Percentiles rank a stretch among this genome's conserved stretches.
Conservation (phyloP, 176 grass and related monocot genomes). For the Avena atlantica region DNA sequence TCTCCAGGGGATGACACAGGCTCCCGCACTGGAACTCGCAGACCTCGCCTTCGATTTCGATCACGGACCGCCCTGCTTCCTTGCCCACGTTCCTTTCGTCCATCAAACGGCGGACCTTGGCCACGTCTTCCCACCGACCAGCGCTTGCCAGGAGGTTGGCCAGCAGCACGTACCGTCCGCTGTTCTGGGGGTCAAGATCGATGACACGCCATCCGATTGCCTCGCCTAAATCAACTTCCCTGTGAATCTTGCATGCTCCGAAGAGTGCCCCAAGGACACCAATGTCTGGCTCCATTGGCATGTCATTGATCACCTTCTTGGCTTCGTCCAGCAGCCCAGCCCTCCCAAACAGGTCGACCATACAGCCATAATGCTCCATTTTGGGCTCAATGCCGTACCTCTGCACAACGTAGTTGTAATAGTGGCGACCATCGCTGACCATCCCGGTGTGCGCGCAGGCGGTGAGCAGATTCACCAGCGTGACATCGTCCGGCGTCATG, state of each 20-base stretch:
- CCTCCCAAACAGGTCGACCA: constrained; percentile 78
- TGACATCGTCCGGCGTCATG: constrained; percentile 65
- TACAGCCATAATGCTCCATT: constrained; percentile 88
- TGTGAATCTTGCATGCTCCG: constrained; percentile 77
- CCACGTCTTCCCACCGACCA: constrained; percentile 68
- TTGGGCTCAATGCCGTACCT: constrained; percentile 59
- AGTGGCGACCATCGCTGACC: constrained; percentile 55
- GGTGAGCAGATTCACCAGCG: constrained; percentile 74
- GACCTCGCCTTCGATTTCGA: constrained; percentile 63
- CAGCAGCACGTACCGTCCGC: constrained; percentile 77
- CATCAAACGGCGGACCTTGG: constrained; percentile 68
- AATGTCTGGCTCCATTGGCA: constrained; percentile 76
- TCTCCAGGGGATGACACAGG: constrained; percentile 54
- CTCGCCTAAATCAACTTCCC: constrained; percentile 57
- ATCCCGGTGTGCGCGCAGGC: constrained; percentile 80
- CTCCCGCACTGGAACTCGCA: constrained; percentile 66
- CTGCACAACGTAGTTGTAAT: constrained; percentile 51
- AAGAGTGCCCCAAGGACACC: constrained; percentile 80
- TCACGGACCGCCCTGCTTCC: constrained; percentile 63
- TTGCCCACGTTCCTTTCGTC: constrained; percentile 66
- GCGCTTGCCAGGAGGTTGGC: constrained; percentile 76
- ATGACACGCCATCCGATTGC: constrained; percentile 68
- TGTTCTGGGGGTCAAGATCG: constrained; percentile 70
- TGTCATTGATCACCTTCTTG: constrained; percentile 71
- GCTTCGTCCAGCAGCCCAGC: constrained; percentile 79